Evolutionary conservation across 768 basidiomycete species (phyloP).

Genomic region (Pulveroboletus sp.): DNA sequence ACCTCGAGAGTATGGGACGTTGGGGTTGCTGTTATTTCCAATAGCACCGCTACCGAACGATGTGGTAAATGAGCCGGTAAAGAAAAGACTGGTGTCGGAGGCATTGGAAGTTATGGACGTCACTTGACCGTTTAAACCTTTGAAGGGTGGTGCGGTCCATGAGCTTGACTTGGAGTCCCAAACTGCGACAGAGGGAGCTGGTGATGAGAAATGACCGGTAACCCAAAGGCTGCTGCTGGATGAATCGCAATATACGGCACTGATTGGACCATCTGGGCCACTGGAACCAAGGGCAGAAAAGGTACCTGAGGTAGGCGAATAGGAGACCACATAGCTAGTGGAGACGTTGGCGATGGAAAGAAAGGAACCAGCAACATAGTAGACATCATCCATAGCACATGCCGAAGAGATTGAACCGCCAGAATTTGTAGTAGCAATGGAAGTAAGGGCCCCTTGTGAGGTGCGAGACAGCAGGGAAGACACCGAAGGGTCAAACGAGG

Average conservation of each 20-base stretch:
- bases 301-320: slow-evolving; percentile 50
- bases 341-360: slow-evolving; percentile 57
- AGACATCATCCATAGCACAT: slow-evolving; percentile 61
- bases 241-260: slow-evolving; percentile 72
- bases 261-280: slow-evolving; percentile 73
- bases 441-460: slow-evolving; percentile 58
- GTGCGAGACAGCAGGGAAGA: slow-evolving; percentile 68
- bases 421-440: slow-evolving; percentile 70
- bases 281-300: slow-evolving; percentile 61
- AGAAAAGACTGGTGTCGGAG: slow-evolving; percentile 71
- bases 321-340: slow-evolving; percentile 73
- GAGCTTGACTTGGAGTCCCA: slow-evolving; percentile 58
- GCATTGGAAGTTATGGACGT: slow-evolving; percentile 71
- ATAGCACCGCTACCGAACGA: slow-evolving; percentile 54
- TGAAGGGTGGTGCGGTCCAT: slow-evolving; percentile 80
- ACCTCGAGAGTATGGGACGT: slow-evolving; percentile 74
- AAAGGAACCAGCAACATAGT: slow-evolving; percentile 86
- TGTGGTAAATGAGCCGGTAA: slow-evolving; percentile 84
- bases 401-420: slow-evolving; percentile 76
- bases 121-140: slow-evolving; percentile 69
- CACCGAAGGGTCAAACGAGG: slow-evolving; percentile 63
- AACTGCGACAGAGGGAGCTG: slow-evolving; percentile 61
- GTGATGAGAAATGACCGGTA: slow-evolving; percentile 70
- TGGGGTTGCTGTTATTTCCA: slow-evolving; percentile 71
- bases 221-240: slow-evolving; percentile 66